These are phyloP conservation scores for Plasmodium gallinaceum DNA, from an alignment of 169 alveolate species.

Conservation along the genomic window DNA sequence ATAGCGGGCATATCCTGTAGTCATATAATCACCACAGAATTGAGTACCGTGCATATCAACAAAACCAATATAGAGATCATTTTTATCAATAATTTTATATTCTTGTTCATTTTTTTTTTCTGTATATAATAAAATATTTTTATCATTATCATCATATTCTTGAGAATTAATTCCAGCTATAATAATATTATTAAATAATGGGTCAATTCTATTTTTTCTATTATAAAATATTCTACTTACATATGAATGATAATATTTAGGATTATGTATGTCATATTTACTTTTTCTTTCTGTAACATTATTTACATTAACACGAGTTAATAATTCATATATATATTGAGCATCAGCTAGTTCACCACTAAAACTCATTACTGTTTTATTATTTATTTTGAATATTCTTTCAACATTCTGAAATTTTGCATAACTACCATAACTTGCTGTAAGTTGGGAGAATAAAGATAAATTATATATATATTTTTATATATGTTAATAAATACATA, in stretches of 20 bases:
- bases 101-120: slow-evolving; percentile 18
- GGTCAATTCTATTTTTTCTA: slow-evolving; percentile 79
- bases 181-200: slow-evolving; percentile 74
- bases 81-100: slow-evolving; percentile 61
- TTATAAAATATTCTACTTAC: slow-evolving; percentile 71
- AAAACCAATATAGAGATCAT: slow-evolving; percentile 74
- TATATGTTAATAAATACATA: neutral
- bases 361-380: slow-evolving; percentile 76
- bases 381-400: slow-evolving; percentile 69
- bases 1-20: slow-evolving; percentile 80
- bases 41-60: slow-evolving; percentile 82
- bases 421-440: slow-evolving; percentile 75
- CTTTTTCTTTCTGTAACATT: slow-evolving; percentile 45
- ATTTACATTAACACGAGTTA: slow-evolving; percentile 57
- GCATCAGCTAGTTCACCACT: slow-evolving; percentile 76
- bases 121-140: slow-evolving; percentile 42
- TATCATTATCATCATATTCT: slow-evolving; percentile 77
- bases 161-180: slow-evolving; percentile 81
- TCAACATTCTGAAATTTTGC: slow-evolving; percentile 75
- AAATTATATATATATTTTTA: slow-evolving; percentile 1
- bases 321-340: slow-evolving; percentile 48
- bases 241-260: slow-evolving; percentile 52
- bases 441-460: neutral
- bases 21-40: slow-evolving; percentile 78
- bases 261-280: slow-evolving; percentile 36